Evolutionary conservation across 352 stramenopile species (phyloP), one percentile per base, ranked within the genome.

Genomic region (Globisporangium heterothallicum): DNA sequence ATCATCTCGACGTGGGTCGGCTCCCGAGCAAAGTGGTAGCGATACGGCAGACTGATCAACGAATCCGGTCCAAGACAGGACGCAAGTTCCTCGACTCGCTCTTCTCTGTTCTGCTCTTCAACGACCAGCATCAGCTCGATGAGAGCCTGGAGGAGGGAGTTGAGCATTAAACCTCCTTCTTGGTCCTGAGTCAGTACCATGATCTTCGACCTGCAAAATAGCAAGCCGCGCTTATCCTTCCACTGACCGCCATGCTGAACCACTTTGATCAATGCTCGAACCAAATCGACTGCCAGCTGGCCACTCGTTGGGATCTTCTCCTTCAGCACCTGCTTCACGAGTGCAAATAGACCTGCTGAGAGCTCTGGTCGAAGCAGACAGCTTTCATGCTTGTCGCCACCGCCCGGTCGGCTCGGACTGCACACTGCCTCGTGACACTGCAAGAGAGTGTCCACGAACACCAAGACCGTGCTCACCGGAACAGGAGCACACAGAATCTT

Each of bases 191-290:
- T 80, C 1, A 94, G 61, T 22, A 65, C 66, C 67, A 91, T 92
- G 38, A 94, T 91, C 64, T 90, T 92, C 2, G 82, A 93, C 18
- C 84, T 80, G 48, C 82, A 92, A 40, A 86, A 94, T 2, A 94
- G 61, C 40, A 92, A 52, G 1, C 80, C 80, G 24, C 72, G 58
- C 40, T 84, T 87, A 61, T 88, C 75, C 42, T 74, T 71, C 84
- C 84, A 94, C 16, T 50, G 45, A n/a, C 74, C 67, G 16, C 82
- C 81, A 3, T 61, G 67, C 38, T 84, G 72, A 16, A 90, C 72
- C 12, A 92, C 48, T 3, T 70, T 64, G 45, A 90, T 89, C 6
- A 94, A 56, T 6, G 66, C 64, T 25, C 84, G 76, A 19, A 92
- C 70, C 1, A 94, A 59, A 3, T 78, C 64, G 7, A 90, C 73